Evolutionary conservation across 345 rosid genomes (phyloP).

Genomic region (Corchorus capsularis): DNA sequence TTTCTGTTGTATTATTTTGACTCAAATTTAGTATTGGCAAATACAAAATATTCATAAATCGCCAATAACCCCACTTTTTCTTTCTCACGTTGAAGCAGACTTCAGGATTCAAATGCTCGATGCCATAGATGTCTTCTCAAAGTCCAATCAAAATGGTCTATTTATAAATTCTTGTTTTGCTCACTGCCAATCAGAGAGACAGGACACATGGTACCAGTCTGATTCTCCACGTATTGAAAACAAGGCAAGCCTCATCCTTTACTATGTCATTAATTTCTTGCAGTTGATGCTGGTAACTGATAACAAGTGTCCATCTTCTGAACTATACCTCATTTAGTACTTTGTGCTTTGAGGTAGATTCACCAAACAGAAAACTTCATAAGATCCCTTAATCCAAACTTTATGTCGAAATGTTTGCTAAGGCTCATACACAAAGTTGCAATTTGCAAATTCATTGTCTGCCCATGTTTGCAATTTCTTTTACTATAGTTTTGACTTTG

Average conservation of each 20-base stretch:
- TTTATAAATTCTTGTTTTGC: constrained; percentile 94
- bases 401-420: background rate
- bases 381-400: background rate
- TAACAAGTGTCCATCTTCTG: constrained; percentile 16
- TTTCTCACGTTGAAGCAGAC: constrained; percentile 42
- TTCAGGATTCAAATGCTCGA: constrained; percentile 77
- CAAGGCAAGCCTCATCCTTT: constrained; percentile 46
- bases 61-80: background rate
- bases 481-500: background rate
- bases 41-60: background rate
- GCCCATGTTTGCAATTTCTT: background rate
- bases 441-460: background rate
- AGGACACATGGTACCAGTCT: constrained; percentile 83
- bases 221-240: constrained; percentile 64
- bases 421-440: background rate
- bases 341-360: background rate
- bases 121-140: constrained; percentile 47
- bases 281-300: background rate
- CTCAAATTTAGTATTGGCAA: background rate
- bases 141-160: constrained; percentile 58
- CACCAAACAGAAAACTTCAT: background rate
- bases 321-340: background rate
- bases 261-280: constrained; percentile 21
- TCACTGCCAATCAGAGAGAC: constrained; percentile 88
- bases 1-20: constrained; percentile 19